Evolutionary conservation across 2,329 filamentous ascomycete species (phyloP), one percentile per base, ranked within the genome.

Genomic region (Ceratocystis eucalypticola): DNA sequence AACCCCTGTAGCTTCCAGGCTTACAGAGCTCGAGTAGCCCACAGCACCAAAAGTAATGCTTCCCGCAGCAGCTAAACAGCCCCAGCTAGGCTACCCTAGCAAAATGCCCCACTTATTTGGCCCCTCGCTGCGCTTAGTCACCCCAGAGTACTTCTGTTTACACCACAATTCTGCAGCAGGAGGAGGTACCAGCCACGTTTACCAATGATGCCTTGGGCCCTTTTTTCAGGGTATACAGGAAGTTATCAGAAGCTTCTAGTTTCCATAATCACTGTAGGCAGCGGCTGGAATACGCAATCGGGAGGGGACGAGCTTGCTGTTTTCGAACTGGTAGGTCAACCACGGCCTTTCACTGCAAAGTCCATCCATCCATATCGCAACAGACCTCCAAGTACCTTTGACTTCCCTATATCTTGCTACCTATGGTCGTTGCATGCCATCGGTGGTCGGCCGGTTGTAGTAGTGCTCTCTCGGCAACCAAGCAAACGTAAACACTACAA

Each of bases 201-300:
- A 37, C 20, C 45, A 37, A 30, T 37, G 12, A 12, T 41, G 37
- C 37, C 4, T 15, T 25, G 41, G 25, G 37, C 17, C 22, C 44
- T 66, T 50, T 61, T 37, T 28, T 50, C 48, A 17, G 55, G 37
- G 37, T 41, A 41, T 41, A 41, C 37, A 41, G 4, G 45, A 61
- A 67, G 61, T 62, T 61, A 44, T 67, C 41, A 65, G 66, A 67
- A 67, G 66, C 62, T 67, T 67, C 66, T 67, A 67, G 66, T 65
- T 28, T 20, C 25, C 5, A 25, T 44, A 28, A 25, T 46, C 7
- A 37, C 28, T 25, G 37, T 28, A 67, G 66, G 66, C 66, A 67
- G 66, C 66, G 62, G 57, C 48, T 37, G 20, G 45, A 65, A 57
- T 57, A 61, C 66, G 66, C 66, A 67, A 67, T 62, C 66, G n/a